Base-by-base conservation (phyloP, 768 basidiomycete species). In the Strobilomyces confusus region DNA sequence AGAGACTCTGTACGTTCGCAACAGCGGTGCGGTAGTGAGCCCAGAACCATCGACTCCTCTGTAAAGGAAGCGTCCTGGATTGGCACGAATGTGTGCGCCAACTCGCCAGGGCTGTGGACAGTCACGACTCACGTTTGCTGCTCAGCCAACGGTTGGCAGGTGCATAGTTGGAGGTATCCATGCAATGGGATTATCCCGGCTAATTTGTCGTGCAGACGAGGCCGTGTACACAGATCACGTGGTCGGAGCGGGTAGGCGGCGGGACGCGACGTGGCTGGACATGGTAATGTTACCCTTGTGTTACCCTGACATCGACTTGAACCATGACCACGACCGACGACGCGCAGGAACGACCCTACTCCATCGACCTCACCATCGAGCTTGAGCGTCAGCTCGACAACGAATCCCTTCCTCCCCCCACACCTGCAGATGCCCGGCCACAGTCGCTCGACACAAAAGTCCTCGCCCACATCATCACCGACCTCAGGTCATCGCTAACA, bases 301-400 rank as follows among this genome's bases (percentile, higher is more conserved):
- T 23, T n/a, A 25, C 49, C 26, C 42, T 58, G 46, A 42, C 48
- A 4, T 2, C 32, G 11, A 32, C 43, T 34, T 37, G 25, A 46
- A 64, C 55, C 44, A 75, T 73, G 72, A 56, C 72, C 54, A 58
- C 58, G 34, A 51, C 63, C 48, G 61, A 71, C 60, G 54, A 62
- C 34, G 44, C 52, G 20, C 58, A 60, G n/a, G 53, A 58, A 6
- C 47, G 67, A 45, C 73, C 73, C 1, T 71, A 62, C 44, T 89
- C 87, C 29, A 89, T 91, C 64, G 89, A 92, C 70, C 80, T 89
- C 55, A 81, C 81, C 44, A 79, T 92, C 56, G 88, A 89, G 61
- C 81, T 92, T 57, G 90, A 92, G 65, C 82, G 79, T 48, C 81
- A 89, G 70, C 79, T 92, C 37, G 77, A 83, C 42, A 75, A 78